phyloP scores from a whole-genome alignment of 2,329 filamentous ascomycete genomes.

The Fusarium sp. region DNA sequence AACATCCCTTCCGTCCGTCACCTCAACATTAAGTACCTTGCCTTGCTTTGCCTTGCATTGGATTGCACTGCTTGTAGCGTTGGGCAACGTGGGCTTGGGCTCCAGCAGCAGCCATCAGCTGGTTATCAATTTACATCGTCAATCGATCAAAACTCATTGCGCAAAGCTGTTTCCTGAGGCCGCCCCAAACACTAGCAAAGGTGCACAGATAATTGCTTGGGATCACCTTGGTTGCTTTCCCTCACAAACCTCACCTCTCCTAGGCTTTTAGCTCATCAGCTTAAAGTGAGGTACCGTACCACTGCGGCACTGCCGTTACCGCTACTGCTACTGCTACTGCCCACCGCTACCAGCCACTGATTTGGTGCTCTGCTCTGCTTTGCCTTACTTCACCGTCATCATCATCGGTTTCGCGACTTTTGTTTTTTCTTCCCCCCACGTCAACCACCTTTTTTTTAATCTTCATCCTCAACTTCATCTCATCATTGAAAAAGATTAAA shows the following conservation, averaged over 20 bases:
- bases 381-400: slow-evolving; percentile 27
- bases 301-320: slow-evolving; percentile 11
- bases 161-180: slow-evolving; percentile 20
- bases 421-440: slow-evolving; percentile 4
- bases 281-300: slow-evolving; percentile 7
- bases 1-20: slow-evolving; percentile 12
- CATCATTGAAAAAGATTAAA: slow-evolving; percentile 20
- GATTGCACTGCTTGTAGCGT: background rate
- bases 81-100: slow-evolving; percentile 21
- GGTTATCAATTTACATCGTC: background rate
- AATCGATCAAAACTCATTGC: background rate
- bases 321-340: slow-evolving; percentile 8
- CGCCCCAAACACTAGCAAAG: slow-evolving; percentile 13
- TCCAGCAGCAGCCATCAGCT: slow-evolving; percentile 2
- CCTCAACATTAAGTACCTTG: background rate
- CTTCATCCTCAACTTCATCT: slow-evolving; percentile 14
- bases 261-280: background rate
- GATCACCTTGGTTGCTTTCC: background rate
- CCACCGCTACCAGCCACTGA: slow-evolving; percentile 12
- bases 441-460: background rate
- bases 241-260: background rate
- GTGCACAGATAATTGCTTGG: slow-evolving; percentile 26
- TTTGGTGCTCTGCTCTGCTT: background rate
- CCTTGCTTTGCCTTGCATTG: background rate
- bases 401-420: slow-evolving; percentile 23